Evolutionary conservation across 192 early-diverging fungal genomes (phyloP), one percentile per base, ranked within the genome.

Genomic region (Dissophora ornata): DNA sequence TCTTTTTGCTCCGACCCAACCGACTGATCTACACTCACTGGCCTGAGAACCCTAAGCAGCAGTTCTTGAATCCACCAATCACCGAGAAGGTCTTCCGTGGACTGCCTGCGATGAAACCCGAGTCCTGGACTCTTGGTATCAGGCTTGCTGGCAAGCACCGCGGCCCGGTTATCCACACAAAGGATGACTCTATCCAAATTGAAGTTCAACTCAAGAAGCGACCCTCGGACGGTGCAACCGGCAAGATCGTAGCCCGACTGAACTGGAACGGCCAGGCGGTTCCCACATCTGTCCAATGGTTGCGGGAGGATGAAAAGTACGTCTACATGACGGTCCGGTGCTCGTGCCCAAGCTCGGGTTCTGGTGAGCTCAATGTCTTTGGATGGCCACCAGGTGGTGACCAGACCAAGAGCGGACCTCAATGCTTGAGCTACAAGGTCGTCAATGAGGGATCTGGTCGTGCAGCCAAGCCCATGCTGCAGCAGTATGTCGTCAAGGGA

Each of bases 21-120:
- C 45, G 75, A 29, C 74, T 86, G 57, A 88, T 88, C 52, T 88
- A 83, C 58, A 82, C 84, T 28, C 87, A 88, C 63, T 81, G 80
- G 65, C 87, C 87, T 19, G 66, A 79, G 49, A 69, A 88, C 21
- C 57, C 69, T n/a, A 64, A 58, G 25, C 61, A 87, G 21, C 87
- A 88, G 69, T 85, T 78, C 57, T 32, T 88, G 21, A 41, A 69
- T 16, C 82, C 83, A 19, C 81, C 80, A 33, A 50, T 86, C 19
- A 57, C 70, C 2, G 81, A 87, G 30, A 66, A 57, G 8, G 80
- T 82, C 54, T 86, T 79, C 74, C 69, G 81, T 5, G 69, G 66
- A 1, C 71, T 86, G 1, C 84, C 84, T 9, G 59, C 65, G 29
- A 52, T 71, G 34, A 79, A 79, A 21, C 67, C 77, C 34, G 73